Evolutionary conservation across 148 eudicot genomes (phyloP).

Genomic region (Rhododendron ferrugineum): DNA sequence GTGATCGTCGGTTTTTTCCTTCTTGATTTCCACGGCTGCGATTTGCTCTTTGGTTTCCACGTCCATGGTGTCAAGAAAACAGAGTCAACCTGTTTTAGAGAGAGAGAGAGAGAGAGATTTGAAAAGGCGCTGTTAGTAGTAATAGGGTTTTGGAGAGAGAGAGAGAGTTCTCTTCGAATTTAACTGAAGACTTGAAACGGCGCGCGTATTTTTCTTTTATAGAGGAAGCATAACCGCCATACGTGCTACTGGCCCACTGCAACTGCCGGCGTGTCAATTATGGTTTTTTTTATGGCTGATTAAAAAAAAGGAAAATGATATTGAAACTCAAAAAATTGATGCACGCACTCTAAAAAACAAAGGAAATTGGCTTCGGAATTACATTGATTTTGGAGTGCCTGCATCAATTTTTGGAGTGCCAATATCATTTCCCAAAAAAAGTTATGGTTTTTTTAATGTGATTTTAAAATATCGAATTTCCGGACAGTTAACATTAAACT

Average conservation of each 20-base stretch:
- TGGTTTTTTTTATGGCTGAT: neutral
- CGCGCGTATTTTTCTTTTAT: neutral
- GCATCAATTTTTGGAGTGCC: too few species aligned
- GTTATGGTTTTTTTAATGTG: too few species aligned
- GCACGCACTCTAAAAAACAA: too few species aligned
- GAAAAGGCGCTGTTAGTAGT: neutral
- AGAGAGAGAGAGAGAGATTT: neutral
- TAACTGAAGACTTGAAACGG: neutral
- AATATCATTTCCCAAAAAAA: too few species aligned
- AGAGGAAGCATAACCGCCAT: neutral
- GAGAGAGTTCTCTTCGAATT: neutral
- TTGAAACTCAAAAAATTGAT: too few species aligned
- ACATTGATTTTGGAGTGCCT: too few species aligned
- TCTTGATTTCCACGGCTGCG: neutral
- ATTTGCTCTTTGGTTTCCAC: conserved; percentile 3
- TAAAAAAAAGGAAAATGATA: too few species aligned
- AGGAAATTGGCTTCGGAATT: too few species aligned
- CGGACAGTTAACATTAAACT: too few species aligned
- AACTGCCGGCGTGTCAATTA: neutral
- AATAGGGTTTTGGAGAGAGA: neutral
- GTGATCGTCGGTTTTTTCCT: neutral
- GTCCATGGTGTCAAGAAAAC: conserved; percentile 9
- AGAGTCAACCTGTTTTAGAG: neutral
- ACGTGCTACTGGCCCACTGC: neutral
- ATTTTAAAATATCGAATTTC: too few species aligned